Percentiles rank a stretch among this genome's conserved stretches.
These are phyloP conservation scores for Flammula alnicola DNA, from an alignment of 1,284 basidiomycete species.

Conservation along the genomic window DNA sequence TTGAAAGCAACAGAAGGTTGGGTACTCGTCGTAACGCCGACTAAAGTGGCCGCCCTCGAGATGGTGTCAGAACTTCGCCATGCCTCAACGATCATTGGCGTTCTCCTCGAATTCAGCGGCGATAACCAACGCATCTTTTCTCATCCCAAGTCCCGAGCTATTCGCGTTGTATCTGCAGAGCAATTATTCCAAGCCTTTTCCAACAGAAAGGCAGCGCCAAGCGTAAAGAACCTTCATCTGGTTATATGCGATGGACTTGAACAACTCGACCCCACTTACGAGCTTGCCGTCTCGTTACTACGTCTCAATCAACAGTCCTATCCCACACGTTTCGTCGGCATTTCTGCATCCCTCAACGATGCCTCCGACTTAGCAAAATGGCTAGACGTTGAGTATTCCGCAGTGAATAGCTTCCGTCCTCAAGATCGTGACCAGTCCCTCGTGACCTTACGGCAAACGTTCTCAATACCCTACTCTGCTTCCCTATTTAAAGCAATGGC, in stretches of 20 bases:
- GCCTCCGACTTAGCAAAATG: constrained; percentile 82
- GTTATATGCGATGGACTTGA: constrained; percentile 90
- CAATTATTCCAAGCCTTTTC: constrained; percentile 53
- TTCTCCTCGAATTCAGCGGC: constrained; percentile 49
- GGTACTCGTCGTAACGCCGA: constrained; percentile 62
- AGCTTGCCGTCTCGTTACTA: constrained; percentile 78
- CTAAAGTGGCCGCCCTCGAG: constrained; percentile 51
- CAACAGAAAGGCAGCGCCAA: constrained; percentile 29
- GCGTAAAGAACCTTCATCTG: constrained; percentile 57
- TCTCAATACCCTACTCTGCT: constrained; percentile 87
- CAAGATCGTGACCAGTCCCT: constrained; percentile 86
- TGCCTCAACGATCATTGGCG: constrained; percentile 41
- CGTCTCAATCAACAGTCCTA: constrained; percentile 62
- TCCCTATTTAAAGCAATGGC: constrained; percentile 92
- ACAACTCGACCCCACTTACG: constrained; percentile 82
- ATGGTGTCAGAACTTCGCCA: constrained; percentile 53
- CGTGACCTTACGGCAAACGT: constrained; percentile 72
- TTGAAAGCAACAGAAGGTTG: constrained; percentile 45
- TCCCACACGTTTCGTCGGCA: constrained; percentile 78
- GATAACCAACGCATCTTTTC: constrained; percentile 30
- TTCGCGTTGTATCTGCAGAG: constrained; percentile 60
- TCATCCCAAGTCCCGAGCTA: constrained; percentile 41
- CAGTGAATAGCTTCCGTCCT: constrained; percentile 82
- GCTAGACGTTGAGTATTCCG: constrained; percentile 74
- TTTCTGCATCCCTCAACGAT: constrained; percentile 83